A percentile compares a stretch with the other conserved stretches of the same genome.
These are phyloP conservation scores for Nicotiana tabacum DNA, from an alignment of 257 asterid genomes.

Conservation along the genomic window DNA sequence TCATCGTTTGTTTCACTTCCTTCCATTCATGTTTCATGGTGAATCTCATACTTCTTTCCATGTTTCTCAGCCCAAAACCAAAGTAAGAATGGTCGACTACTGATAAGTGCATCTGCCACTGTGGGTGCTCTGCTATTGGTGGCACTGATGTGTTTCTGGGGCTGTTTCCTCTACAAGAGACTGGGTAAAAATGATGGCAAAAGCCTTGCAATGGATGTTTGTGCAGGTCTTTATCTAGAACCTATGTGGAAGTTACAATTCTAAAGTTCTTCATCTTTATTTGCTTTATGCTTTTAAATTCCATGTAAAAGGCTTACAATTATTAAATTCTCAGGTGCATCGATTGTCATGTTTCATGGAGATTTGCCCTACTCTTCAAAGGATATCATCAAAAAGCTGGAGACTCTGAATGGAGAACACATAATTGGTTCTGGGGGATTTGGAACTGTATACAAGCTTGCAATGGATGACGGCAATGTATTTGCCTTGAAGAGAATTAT, in stretches of 20 bases:
- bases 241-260: slow-evolving; percentile 16
- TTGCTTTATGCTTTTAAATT: slow-evolving; percentile 8
- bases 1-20: neutral
- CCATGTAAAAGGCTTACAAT: neutral
- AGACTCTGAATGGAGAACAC: slow-evolving; percentile 73
- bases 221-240: slow-evolving; percentile 62
- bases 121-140: slow-evolving; percentile 88
- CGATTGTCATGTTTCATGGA: slow-evolving; percentile 92
- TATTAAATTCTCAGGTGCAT: slow-evolving; percentile 62
- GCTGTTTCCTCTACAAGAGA: slow-evolving; percentile 79
- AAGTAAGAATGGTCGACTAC: slow-evolving; percentile 73
- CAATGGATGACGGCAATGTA: slow-evolving; percentile 86
- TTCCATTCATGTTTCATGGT: neutral
- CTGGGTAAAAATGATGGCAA: slow-evolving; percentile 65
- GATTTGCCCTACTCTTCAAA: slow-evolving; percentile 92
- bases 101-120: slow-evolving; percentile 87
- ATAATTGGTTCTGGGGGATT: slow-evolving; percentile 90
- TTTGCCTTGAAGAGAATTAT: slow-evolving; percentile 83
- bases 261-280: neutral
- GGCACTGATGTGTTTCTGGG: slow-evolving; percentile 97
- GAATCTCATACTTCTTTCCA: slow-evolving; percentile 10
- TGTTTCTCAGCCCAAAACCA: slow-evolving; percentile 44
- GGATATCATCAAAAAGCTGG: slow-evolving; percentile 77
- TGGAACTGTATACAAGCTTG: slow-evolving; percentile 88
- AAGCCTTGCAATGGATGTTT: slow-evolving; percentile 73